These are phyloP conservation scores for Monilinia laxa DNA, from an alignment of 2,329 filamentous ascomycete genomes.

Conservation along the genomic window DNA sequence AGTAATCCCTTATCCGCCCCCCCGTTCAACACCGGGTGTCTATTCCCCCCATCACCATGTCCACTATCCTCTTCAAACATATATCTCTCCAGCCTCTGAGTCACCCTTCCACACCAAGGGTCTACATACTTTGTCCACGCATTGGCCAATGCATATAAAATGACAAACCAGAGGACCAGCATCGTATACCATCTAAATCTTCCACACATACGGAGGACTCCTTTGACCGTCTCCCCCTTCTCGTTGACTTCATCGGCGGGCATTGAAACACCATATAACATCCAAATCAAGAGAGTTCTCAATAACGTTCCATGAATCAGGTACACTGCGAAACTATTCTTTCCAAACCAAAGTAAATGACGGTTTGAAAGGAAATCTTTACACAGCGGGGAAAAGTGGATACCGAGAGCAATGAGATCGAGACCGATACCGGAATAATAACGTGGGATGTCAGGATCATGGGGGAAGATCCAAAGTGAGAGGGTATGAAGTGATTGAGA, in stretches of 20 bases:
- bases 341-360: slow-evolving; percentile 60
- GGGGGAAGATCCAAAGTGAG: slow-evolving; percentile 48
- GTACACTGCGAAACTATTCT: slow-evolving; percentile 64
- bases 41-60: background rate
- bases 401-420: slow-evolving; percentile 49
- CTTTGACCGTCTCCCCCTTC: slow-evolving; percentile 42
- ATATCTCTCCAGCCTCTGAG: slow-evolving; percentile 42
- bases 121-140: slow-evolving; percentile 56
- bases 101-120: slow-evolving; percentile 49
- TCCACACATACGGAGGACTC: slow-evolving; percentile 42
- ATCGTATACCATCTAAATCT: slow-evolving; percentile 43
- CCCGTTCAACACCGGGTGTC: background rate
- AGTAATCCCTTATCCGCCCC: slow-evolving; percentile 1
- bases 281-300: slow-evolving; percentile 58
- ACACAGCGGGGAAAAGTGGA: slow-evolving; percentile 52
- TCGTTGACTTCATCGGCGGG: slow-evolving; percentile 35
- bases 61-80: slow-evolving; percentile 33
- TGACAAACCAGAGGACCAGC: slow-evolving; percentile 48
- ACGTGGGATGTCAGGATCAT: slow-evolving; percentile 50
- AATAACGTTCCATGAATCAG: slow-evolving; percentile 62
- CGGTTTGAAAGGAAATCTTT: slow-evolving; percentile 55
- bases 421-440: slow-evolving; percentile 52
- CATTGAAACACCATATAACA: slow-evolving; percentile 52
- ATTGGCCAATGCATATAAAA: slow-evolving; percentile 49
- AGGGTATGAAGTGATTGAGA: slow-evolving; percentile 47